A percentile compares a stretch with the other conserved stretches of the same genome.
Evolutionary conservation across 768 basidiomycete genomes (phyloP).

Genomic region (Pleurotus salmoneostramineus): DNA sequence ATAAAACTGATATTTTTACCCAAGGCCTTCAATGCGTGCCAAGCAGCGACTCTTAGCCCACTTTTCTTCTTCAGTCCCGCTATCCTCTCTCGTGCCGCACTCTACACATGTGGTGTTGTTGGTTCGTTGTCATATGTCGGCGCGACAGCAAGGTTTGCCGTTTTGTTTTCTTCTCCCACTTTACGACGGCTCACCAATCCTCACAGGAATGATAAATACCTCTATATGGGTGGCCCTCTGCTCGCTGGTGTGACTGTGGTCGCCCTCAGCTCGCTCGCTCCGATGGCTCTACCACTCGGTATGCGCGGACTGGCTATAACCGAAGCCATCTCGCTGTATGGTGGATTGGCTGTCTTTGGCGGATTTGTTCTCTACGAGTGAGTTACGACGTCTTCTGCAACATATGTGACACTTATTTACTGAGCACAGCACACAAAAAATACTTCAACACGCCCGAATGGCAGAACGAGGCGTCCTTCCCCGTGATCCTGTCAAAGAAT

Average conservation of each 20-base stretch:
- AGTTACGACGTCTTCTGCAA: conserved; percentile 18
- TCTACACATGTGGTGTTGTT: conserved; percentile 87
- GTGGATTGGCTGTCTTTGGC: conserved; percentile 83
- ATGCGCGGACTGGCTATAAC: conserved; percentile 71
- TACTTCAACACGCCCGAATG: conserved; percentile 70
- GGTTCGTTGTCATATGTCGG: conserved; percentile 85
- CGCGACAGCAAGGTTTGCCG: conserved; percentile 71
- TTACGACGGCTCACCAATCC: too few species aligned
- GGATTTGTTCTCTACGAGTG: conserved; percentile 88
- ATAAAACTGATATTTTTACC: neutral
- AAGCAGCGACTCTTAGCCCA: conserved; percentile 83
- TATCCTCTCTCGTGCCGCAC: conserved; percentile 78
- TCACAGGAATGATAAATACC: conserved; percentile 69
- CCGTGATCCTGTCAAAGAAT: conserved; percentile 74
- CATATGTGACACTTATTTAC: neutral
- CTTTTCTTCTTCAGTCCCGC: conserved; percentile 88
- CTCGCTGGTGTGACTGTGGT: conserved; percentile 88
- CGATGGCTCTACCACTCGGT: conserved; percentile 84
- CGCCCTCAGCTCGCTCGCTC: conserved; percentile 81
- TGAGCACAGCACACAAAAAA: conserved; percentile 71
- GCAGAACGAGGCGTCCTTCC: conserved; percentile 64
- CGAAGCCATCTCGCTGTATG: conserved; percentile 80
- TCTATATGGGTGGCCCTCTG: conserved; percentile 84
- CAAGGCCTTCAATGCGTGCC: conserved; percentile 81
- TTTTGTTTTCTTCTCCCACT: neutral